phyloP scores from a whole-genome alignment of 2,329 filamentous ascomycete genomes.

The Venturia effusa region DNA sequence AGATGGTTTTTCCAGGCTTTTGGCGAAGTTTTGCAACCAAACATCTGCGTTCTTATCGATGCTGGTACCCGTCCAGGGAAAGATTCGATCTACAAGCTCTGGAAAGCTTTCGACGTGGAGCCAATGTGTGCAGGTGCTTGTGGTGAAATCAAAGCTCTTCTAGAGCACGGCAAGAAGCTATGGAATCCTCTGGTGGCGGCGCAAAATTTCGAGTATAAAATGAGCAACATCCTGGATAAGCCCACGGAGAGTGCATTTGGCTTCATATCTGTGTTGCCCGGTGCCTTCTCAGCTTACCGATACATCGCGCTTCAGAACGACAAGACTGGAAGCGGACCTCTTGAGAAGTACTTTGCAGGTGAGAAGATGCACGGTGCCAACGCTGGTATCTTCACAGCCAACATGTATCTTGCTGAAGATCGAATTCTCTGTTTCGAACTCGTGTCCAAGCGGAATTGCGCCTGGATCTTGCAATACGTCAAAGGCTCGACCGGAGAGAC shows the following conservation, averaged over 20 bases:
- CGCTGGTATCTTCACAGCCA: constrained; percentile 93
- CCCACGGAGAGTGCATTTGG: constrained; percentile 94
- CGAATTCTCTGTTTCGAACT: constrained; percentile 98
- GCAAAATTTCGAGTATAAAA: constrained; percentile 99
- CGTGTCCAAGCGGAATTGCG: constrained; percentile 91
- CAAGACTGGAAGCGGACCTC: constrained; percentile 80
- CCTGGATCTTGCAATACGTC: constrained; percentile 96
- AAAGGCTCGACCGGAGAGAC: constrained; percentile 96
- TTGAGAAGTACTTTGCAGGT: constrained; percentile 95
- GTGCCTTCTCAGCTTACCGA: constrained; percentile 96
- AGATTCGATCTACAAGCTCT: constrained; percentile 93
- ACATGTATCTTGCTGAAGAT: constrained; percentile 99
- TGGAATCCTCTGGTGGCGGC: constrained; percentile 89
- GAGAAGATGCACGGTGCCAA: constrained; percentile 91
- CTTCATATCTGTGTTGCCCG: constrained; percentile 92
- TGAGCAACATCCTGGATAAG: constrained; percentile 98
- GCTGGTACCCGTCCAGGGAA: constrained; percentile 90
- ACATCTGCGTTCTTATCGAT: constrained; percentile 93
- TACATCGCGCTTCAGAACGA: constrained; percentile 94
- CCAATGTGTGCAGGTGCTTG: constrained; percentile 96
- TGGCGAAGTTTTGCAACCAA: constrained; percentile 81
- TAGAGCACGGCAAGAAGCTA: constrained; percentile 77
- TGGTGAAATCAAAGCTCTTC: constrained; percentile 98
- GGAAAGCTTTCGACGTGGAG: constrained; percentile 96
- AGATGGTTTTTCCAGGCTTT: constrained; percentile 99